Conservation (phyloP, 495 filamentous ascomycete genomes). For the Aspergillus egyptiacus region DNA sequence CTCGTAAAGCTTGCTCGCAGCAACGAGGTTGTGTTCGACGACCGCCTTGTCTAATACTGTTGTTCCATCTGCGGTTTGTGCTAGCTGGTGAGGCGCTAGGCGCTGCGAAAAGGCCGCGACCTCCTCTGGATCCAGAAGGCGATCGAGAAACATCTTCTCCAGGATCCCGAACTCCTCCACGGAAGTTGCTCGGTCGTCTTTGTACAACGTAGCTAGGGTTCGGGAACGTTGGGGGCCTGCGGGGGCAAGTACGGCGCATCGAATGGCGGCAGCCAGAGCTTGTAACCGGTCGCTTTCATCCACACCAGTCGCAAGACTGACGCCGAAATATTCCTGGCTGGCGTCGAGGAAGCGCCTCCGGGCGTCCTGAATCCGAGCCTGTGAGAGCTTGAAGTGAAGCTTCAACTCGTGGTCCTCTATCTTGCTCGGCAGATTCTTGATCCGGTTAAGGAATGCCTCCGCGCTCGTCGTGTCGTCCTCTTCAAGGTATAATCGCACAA, state of each 20-base stretch:
- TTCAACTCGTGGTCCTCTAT: constrained; percentile 64
- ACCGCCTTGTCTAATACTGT: constrained; percentile 94
- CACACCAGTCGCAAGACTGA: constrained; percentile 67
- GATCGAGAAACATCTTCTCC: constrained; percentile 96
- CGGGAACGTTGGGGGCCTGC: constrained; percentile 82
- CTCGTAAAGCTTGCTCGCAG: constrained; percentile 75
- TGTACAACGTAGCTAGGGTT: constrained; percentile 76
- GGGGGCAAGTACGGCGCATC: constrained; percentile 88
- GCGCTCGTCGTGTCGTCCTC: constrained; percentile 85
- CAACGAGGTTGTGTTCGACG: constrained; percentile 91
- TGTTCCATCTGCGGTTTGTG: constrained; percentile 76
- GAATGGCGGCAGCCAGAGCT: constrained; percentile 81
- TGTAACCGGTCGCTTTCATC: constrained; percentile 81
- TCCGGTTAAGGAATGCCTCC: constrained; percentile 81
- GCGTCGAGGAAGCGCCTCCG: constrained; percentile 89
- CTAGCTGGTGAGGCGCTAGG: constrained; percentile 81
- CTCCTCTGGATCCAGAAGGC: constrained; percentile 71
- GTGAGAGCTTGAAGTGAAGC: constrained; percentile 81
- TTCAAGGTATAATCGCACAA: constrained; percentile 90
- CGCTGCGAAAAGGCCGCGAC: constrained; percentile 78
- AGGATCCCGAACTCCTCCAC: constrained; percentile 81
- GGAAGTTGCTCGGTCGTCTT: constrained; percentile 76
- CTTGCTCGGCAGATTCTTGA: constrained; percentile 83
- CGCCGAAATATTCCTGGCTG: constrained; percentile 75
- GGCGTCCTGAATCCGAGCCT: constrained; percentile 88